phyloP scores from a whole-genome alignment of 2,329 filamentous ascomycete genomes.

The Phialophora verrucosa region DNA sequence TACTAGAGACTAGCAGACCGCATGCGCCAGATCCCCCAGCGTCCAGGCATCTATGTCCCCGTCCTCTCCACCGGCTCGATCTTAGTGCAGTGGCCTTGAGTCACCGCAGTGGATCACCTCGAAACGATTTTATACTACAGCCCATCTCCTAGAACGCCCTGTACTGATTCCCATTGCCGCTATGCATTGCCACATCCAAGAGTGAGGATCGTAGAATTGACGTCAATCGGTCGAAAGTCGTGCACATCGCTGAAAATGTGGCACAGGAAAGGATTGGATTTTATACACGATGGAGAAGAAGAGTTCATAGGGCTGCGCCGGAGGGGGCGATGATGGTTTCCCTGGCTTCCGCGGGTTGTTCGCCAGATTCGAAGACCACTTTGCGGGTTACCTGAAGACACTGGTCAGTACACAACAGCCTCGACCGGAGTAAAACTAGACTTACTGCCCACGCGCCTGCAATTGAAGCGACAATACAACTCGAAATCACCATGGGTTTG shows the following conservation, averaged over 20 bases:
- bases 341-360: conserved; percentile 33
- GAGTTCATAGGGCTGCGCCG: conserved; percentile 17
- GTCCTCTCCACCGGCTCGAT: not conserved
- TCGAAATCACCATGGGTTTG: conserved; percentile 92
- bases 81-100: not conserved
- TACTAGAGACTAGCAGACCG: not conserved
- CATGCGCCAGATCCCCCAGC: not conserved
- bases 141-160: conserved; percentile 25
- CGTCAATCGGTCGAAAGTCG: conserved; percentile 21
- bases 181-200: conserved; percentile 34
- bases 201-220: conserved; percentile 33
- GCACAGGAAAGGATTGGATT: conserved; percentile 20
- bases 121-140: conserved; percentile 28
- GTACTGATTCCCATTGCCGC: conserved; percentile 29
- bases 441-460: conserved; percentile 91
- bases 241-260: conserved; percentile 12
- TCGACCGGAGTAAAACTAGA: conserved; percentile 41
- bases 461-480: conserved; percentile 82
- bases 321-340: conserved; percentile 17
- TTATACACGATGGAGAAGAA: conserved; percentile 28
- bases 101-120: not conserved
- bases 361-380: conserved; percentile 52
- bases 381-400: conserved; percentile 56
- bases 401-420: conserved; percentile 31
- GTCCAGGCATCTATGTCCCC: conserved; percentile 1